Base-by-base conservation (phyloP, 805 yeast species). In the Saccharomycopsis malanga region DNA sequence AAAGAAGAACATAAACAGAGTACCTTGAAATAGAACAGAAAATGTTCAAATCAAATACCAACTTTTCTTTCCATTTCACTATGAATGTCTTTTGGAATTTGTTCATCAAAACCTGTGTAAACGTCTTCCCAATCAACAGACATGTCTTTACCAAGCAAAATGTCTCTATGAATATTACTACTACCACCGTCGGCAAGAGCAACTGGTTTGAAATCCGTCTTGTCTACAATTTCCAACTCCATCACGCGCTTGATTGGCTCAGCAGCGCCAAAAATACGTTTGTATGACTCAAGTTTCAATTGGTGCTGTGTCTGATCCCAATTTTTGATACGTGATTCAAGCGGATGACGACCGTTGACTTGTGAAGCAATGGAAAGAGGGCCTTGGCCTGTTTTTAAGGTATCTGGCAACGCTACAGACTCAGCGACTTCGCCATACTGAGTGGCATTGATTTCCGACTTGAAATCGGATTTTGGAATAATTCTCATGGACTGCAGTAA, bases 111-210 rank as follows among this genome's bases (percentile, higher is more conserved):
- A 62, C 74, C 83, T 23, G 71, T 70, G 63, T 89, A 89, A 18
- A 91, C 74, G 58, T 93, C 98, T 58, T 93, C 98, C 97, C 98
- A 91, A 57, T 87, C 96, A 36, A 91, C 68, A 14, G 77, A 64
- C 18, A 81, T 65, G 50, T 93, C 98, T 58, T 76, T 81, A 67
- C 86, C 86, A 60, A 78, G 62, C 49, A 93, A 71, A 45, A 93
- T 84, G 59, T 89, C 96, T 51, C 71, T 74, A 60, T 87, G 95
- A 51, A 87, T 49, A 49, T 74, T 70, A 39, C 73, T 67, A 4
- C 77, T 57, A 4, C 79, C 83, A 12, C 87, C 87, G 4, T 79
- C 83, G 12, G 87, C 87, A 40, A 80, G 64, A 4, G 72, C 62
- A 27, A 66, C 59, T 4, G 96, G 96, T 52, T 72, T 78, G 63